Evolutionary conservation across 164 flowering plant genomes (phyloP).

Genomic region (Aristolochia californica): DNA sequence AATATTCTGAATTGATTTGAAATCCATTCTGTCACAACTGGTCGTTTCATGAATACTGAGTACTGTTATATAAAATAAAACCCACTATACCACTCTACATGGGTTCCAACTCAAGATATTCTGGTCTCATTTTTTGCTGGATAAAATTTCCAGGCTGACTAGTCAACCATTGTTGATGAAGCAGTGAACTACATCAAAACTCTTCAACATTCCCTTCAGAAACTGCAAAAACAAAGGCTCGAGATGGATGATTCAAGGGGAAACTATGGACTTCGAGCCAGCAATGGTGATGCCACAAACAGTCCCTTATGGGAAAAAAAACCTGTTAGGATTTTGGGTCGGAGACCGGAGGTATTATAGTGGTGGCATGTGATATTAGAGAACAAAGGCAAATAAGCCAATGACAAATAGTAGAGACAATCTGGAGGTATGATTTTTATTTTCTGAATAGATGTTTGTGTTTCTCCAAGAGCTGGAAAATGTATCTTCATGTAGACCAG

Average conservation of each 20-base stretch:
- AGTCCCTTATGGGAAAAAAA: conserved; percentile 7
- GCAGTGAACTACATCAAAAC: conserved; percentile 64
- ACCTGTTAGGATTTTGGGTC: no score
- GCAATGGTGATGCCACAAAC: conserved; percentile 9
- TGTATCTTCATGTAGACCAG: background rate
- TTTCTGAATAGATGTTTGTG: background rate
- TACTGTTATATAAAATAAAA: no score
- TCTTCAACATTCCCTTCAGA: conserved; percentile 41
- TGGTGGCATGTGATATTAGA: conserved; percentile 65
- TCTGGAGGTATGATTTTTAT: conserved; percentile 69
- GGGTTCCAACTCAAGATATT: no score
- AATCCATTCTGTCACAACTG: no score
- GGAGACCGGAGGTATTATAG: no score
- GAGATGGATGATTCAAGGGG: conserved; percentile 37
- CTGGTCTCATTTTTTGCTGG: no score
- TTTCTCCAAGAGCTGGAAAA: background rate
- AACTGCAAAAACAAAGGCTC: conserved; percentile 46
- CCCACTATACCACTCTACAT: no score
- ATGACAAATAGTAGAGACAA: conserved; percentile 96
- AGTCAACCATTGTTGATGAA: conserved; percentile 81
- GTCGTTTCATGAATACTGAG: no score
- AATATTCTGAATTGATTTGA: no score
- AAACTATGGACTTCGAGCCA: conserved; percentile 8
- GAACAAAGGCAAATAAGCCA: conserved; percentile 89
- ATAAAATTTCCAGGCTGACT: conserved; percentile 49